Conservation (phyloP, 1,139 yeast species). For the Blastobotrys aristatus region DNA sequence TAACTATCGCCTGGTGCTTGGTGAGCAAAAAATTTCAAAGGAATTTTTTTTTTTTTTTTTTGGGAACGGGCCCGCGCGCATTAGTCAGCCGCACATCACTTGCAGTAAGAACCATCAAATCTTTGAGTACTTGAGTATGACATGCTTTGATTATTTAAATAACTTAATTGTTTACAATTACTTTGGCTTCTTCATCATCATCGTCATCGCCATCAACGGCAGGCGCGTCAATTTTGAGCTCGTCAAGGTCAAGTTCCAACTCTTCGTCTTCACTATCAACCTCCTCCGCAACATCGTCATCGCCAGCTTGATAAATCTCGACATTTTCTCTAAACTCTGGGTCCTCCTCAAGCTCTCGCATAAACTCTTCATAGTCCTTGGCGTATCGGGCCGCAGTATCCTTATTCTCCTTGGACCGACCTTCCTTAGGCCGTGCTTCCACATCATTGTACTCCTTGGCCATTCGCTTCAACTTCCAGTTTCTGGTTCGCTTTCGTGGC, state of each 20-base stretch:
- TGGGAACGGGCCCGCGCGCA: no score
- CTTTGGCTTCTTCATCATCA: constrained; percentile 5
- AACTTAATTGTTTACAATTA: background rate
- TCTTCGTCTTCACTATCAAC: constrained; percentile 19
- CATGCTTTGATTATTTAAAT: no score
- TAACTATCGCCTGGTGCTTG: background rate
- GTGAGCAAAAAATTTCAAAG: no score
- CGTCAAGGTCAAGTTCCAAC: constrained; percentile 14
- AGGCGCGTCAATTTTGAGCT: constrained; percentile 18
- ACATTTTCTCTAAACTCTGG: constrained; percentile 83
- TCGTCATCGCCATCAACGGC: constrained; percentile 49
- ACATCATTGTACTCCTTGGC: constrained; percentile 84
- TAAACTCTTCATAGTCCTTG: constrained; percentile 77
- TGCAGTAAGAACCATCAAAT: no score
- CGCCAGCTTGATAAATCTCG: constrained; percentile 67
- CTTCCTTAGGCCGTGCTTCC: constrained; percentile 39
- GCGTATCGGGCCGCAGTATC: constrained; percentile 67
- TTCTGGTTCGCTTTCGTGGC: constrained; percentile 63
- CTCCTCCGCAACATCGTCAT: constrained; percentile 29
- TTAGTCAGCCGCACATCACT: no score
- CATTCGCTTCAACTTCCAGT: constrained; percentile 97
- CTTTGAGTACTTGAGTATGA: no score
- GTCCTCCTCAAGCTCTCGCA: constrained; percentile 91
- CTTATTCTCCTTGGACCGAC: constrained; percentile 57
- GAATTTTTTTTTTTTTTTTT: no score